Evolutionary conservation across 1,284 basidiomycete genomes (phyloP), one percentile per base, ranked within the genome.

Genomic region (Gymnopus androsaceus): DNA sequence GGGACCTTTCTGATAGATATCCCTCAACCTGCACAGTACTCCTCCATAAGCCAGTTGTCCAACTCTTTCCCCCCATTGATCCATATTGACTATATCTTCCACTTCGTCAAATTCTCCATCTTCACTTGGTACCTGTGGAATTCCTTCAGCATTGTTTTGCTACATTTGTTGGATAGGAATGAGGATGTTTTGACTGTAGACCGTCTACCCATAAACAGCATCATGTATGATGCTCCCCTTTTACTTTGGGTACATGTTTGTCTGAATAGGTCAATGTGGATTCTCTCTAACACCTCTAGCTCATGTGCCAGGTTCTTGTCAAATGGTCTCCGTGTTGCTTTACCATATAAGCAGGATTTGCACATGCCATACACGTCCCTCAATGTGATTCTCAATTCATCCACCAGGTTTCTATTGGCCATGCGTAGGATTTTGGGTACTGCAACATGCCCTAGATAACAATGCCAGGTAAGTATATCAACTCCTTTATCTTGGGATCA

Each of bases 21-120:
- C 2, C 58, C 55, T 8, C 44, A 19, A 2, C 8, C 41, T 1
- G 36, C 19, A 12, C 40, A 38, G 6, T 31, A 59, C 3, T 17
- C 3, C 3, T 45, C 6, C 53, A 46, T 31, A 6, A 45, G 12
- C 11, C 14, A 3, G 23, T 47, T 38, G 9, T 14, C 37, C 8
- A 54, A 48, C 19, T 61, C 58, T 4, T 31, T 27, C 8, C 45
- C 49, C n/a, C 61, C 60, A 28, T 65, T 62, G 1, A 63, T 54
- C 8, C 69, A 64, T 47, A 6, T 56, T 55, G 37, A 67, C 63
- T 9, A 69, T 54, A 47, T 14, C 21, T 21, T n/a, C 51, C 51
- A 4, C 42, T 54, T 33, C 54, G 56, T n/a, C n/a, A n/a, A n/a
- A 4, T 12, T 41, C 14, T 21, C 12, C 0, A 36, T 50, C 27